Percentiles rank a stretch among this genome's conserved stretches.
Conservation (phyloP, 2,329 filamentous ascomycete species). For the Sordariomycetes sp. region DNA sequence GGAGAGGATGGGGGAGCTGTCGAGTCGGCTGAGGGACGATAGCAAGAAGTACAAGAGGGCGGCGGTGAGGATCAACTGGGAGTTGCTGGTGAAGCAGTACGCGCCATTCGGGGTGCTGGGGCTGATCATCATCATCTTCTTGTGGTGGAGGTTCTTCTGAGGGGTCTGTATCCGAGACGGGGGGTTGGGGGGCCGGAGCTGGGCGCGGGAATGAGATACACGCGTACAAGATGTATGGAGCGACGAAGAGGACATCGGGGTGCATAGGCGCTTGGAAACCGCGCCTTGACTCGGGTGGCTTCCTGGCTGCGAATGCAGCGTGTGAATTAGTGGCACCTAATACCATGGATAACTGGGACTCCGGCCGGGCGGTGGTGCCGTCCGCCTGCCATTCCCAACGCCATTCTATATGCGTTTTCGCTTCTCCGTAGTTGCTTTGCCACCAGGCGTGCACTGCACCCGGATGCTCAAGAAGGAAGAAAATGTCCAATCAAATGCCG, state of each 20-base stretch:
- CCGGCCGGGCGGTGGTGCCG: too few species aligned
- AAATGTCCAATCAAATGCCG: neutral
- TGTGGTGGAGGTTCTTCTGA: conserved; percentile 90
- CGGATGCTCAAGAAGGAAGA: neutral
- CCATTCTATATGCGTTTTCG: too few species aligned
- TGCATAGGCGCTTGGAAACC: neutral
- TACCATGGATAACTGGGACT: neutral
- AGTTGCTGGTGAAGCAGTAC: conserved; percentile 91
- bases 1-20: conserved; percentile 95
- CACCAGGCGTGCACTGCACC: conserved; percentile 1
- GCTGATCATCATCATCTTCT: conserved; percentile 71
- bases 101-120: conserved; percentile 76
- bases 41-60: conserved; percentile 88
- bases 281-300: neutral
- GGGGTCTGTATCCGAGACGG: neutral
- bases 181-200: neutral
- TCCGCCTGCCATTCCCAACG: too few species aligned
- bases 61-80: conserved; percentile 95
- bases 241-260: neutral
- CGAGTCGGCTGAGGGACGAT: conserved; percentile 74
- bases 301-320: neutral
- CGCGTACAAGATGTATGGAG: neutral
- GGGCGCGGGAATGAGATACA: neutral
- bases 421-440: neutral
- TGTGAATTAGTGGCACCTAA: neutral